These are phyloP conservation scores for Thalia dealbata DNA, from an alignment of 176 grass and related monocot genomes.

Conservation along the genomic window DNA sequence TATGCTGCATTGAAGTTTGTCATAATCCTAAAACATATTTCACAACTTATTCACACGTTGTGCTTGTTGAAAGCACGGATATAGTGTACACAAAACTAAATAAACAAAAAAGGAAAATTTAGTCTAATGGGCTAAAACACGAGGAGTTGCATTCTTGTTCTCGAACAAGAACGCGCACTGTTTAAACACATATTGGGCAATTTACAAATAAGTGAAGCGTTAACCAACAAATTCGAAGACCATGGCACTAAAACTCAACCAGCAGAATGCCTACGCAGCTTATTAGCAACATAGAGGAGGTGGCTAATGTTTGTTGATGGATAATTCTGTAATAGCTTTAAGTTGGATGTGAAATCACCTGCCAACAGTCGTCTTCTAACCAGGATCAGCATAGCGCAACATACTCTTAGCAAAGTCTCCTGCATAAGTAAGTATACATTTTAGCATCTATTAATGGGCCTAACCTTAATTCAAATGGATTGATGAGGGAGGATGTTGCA, in stretches of 20 bases:
- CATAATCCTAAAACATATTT: no score
- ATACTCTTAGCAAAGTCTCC: constrained; percentile 92
- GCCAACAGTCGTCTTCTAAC: constrained; percentile 60
- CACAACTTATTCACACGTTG: no score
- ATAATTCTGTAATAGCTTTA: constrained; percentile 82
- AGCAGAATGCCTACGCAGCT: constrained; percentile 28
- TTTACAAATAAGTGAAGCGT: neutral
- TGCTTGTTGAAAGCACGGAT: no score
- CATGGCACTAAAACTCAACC: neutral
- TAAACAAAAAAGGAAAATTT: no score
- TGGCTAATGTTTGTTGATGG: constrained; percentile 76
- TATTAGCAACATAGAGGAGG: constrained; percentile 84
- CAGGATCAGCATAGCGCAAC: constrained; percentile 86
- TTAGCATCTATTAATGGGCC: neutral
- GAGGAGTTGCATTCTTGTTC: neutral
- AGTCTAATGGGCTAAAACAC: neutral
- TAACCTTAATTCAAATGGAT: neutral
- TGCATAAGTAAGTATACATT: constrained; percentile 14
- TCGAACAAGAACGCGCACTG: neutral
- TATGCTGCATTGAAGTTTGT: no score
- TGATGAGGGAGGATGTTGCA: neutral
- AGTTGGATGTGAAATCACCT: constrained; percentile 60
- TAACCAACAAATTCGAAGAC: neutral
- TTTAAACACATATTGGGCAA: neutral
- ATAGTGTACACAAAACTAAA: no score